Evolutionary conservation across 2,329 filamentous ascomycete genomes (phyloP).

Genomic region (Calonectria pseudoturangicola): DNA sequence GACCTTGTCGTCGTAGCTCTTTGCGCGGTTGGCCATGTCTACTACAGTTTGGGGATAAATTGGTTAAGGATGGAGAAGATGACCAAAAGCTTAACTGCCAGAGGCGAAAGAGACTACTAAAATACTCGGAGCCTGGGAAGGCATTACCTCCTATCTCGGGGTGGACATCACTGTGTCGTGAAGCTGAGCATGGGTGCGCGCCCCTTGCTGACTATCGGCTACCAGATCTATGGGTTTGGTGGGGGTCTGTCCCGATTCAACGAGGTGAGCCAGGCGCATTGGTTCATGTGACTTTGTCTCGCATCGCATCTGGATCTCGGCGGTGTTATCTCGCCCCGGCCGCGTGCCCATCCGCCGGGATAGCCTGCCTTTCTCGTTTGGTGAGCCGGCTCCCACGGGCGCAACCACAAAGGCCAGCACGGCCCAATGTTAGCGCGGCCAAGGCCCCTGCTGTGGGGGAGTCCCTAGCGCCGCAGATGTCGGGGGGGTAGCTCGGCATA

Average conservation of each 20-base stretch:
- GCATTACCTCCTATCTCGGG: constrained; percentile 8
- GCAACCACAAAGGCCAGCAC: constrained; percentile 4
- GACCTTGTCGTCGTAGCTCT: constrained; percentile 44
- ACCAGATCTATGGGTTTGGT: constrained; percentile 21
- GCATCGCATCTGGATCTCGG: constrained; percentile 16
- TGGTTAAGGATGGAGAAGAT: constrained; percentile 3
- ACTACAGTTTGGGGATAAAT: constrained; percentile 12
- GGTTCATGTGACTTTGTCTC: constrained; percentile 31
- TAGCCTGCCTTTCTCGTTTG: constrained; percentile 41
- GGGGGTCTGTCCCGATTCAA: constrained; percentile 25
- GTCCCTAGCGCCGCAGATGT: background rate
- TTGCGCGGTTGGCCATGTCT: constrained; percentile 47
- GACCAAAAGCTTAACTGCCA: background rate
- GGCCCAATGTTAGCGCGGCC: background rate
- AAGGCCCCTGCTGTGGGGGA: background rate
- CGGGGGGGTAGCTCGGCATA: constrained; percentile 12
- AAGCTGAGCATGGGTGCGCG: background rate
- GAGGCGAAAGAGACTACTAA: background rate
- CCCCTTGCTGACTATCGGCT: background rate
- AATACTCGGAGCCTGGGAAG: constrained; percentile 5
- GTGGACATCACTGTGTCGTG: background rate
- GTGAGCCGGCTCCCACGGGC: background rate
- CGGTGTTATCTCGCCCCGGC: constrained; percentile 21
- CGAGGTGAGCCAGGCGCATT: background rate
- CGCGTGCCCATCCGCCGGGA: constrained; percentile 36